Base-by-base conservation (phyloP, 2,329 filamentous ascomycete species). In the Cladophialophora psammophila region DNA sequence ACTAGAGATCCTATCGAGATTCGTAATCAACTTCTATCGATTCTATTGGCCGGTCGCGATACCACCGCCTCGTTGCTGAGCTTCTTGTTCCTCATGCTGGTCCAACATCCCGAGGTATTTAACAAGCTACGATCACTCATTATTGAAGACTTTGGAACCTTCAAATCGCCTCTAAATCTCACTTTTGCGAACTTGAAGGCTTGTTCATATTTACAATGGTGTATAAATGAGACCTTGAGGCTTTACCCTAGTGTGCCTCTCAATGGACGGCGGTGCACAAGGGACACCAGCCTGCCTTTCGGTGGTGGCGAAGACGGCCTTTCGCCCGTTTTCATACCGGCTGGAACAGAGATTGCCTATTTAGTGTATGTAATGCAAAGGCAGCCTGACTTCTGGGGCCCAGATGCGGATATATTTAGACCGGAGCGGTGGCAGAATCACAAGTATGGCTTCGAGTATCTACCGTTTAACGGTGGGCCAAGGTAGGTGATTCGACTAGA, bases 391-490 rank as follows among this genome's bases (percentile, higher is more conserved):
- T 31, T 71, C n/a, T 72, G 69, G 69, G 70, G 70, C 20, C 20
- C 36, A 12, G 69, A 72, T 55, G 70, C 69, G 1, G 45, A 66
- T n/a, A 32, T 80, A 34, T 92, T 88, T 78, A 82, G 81, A 66
- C 91, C 91, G 0, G 90, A 91, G 54, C 83, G 90, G 64, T 93
- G 90, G 90, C 79, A 78, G 72, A 90, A 0, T 89, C 90, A 42
- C 82, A 91, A 36, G 91, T 91, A 74, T 92, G 90, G 77, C 87
- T 93, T 64, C 90, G 1, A 90, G 15, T 72, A 62, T 60, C 32
- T 72, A 8, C 71, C 71, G 9, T 72, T 72, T 42, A 71, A 69
- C 50, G 71, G 68, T 31, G 71, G 71, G 12, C 70, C 70, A 26
- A 60, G 83, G 5, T 60, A 60, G 4, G 58, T 48, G 45, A 48